Base-by-base conservation (phyloP, 2,329 filamentous ascomycete genomes). In the Penicillium sp. region DNA sequence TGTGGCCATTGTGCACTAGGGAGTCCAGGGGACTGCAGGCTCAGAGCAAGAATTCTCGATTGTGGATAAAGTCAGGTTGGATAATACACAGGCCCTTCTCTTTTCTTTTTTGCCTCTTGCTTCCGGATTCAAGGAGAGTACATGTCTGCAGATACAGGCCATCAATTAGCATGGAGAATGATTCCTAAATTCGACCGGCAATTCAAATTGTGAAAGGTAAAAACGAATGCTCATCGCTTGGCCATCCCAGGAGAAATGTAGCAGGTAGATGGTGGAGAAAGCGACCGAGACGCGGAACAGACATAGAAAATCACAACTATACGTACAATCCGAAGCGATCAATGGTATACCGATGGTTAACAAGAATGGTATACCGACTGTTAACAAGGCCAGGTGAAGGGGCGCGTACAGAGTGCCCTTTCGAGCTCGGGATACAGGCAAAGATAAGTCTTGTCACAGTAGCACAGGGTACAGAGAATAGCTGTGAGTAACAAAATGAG, bases 1-100 rank as follows among this genome's bases (percentile, higher is more conserved):
- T 62, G 78, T 68, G 47, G 73, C 71, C 73, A 75, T 75, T 47
- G 61, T 58, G 64, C 50, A 46, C 59, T 63, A 64, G 45, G 45
- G 32, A 26, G 29, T 64, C 49, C 48, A 34, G 36, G 51, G 49
- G 50, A 56, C 51, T 57, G 52, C 47, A 50, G 53, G 55, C 48
- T 61, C 56, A 64, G 60, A 55, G 59, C 54, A 62, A 54, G 47
- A 55, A 56, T 57, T 38, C 24, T 60, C 62, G 60, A 66, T 66
- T 68, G 50, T 62, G 67, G 58, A 55, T 61, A 64, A 58, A 61
- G 50, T 57, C 44, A 56, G 57, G 59, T 64, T 57, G 52, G 46
- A 53, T 55, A 59, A 66, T 68, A 65, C 65, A 70, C 68, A 70
- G 61, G 63, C 55, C 60, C 65, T 61, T 55, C 49, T 55, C 48